Evolutionary conservation across 257 asterid species (phyloP).

Genomic region (Oldenlandia corymbosa): DNA sequence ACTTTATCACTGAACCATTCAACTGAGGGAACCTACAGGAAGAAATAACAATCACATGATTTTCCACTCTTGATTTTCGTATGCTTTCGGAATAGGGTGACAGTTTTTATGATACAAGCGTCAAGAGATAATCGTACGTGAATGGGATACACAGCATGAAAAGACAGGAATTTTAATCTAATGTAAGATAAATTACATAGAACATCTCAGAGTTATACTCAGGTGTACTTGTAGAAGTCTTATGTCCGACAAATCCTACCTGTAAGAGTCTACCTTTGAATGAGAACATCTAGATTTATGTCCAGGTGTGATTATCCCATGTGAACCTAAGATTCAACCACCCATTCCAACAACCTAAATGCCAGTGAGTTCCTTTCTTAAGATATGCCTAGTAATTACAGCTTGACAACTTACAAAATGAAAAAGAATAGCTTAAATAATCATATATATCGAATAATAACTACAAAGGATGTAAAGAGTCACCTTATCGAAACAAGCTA

Average conservation of each 20-base stretch:
- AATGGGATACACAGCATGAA: too few species aligned
- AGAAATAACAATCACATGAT: constrained; percentile 15
- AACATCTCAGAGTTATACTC: too few species aligned
- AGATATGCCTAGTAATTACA: neutral
- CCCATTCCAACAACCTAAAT: neutral
- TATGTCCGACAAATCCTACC: too few species aligned
- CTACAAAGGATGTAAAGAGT: constrained; percentile 5
- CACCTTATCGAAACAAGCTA: constrained; percentile 52
- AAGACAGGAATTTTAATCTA: neutral
- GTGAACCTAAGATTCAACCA: neutral
- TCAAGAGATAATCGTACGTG: neutral
- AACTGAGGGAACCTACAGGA: constrained; percentile 38
- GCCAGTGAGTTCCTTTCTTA: too few species aligned
- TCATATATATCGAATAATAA: neutral
- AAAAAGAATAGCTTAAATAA: neutral
- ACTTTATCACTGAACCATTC: constrained; percentile 35
- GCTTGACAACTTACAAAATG: neutral
- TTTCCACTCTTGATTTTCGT: neutral
- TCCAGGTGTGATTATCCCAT: neutral
- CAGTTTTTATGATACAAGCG: neutral
- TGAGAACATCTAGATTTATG: neutral
- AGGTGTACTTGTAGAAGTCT: too few species aligned
- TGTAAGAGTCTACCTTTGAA: neutral
- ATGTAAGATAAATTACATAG: too few species aligned
- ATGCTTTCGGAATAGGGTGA: neutral